phyloP scores from a whole-genome alignment of 257 asterid species.

The Lavandula angustifolia region DNA sequence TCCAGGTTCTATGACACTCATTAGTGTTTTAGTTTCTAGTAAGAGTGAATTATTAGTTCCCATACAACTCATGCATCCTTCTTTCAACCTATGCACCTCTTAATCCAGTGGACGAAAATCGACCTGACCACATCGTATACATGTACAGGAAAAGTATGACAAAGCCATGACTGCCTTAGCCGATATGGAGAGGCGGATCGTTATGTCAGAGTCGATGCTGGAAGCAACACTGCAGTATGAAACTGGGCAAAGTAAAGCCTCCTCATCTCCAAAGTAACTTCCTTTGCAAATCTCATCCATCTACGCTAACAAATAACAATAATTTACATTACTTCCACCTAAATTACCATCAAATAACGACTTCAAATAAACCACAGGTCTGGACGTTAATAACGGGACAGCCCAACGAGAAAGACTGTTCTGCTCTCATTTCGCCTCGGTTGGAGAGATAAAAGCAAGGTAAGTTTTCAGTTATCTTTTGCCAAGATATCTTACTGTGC shows the following conservation, averaged over 20 bases:
- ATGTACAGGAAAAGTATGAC: conserved; percentile 69
- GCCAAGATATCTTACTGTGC: background rate
- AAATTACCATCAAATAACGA: conserved; percentile 1
- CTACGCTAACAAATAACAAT: background rate
- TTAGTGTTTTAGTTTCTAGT: background rate
- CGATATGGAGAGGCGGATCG: conserved; percentile 79
- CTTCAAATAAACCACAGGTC: conserved; percentile 35
- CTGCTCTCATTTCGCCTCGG: conserved; percentile 76
- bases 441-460: conserved; percentile 87
- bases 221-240: conserved; percentile 85
- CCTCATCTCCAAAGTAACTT: conserved; percentile 63
- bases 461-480: conserved; percentile 25
- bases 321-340: background rate
- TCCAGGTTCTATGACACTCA: conserved; percentile 55
- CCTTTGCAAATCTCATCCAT: background rate
- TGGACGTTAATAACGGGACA: conserved; percentile 38
- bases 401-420: conserved; percentile 47
- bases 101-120: background rate
- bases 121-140: background rate
- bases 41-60: conserved; percentile 2
- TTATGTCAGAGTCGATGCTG: conserved; percentile 87
- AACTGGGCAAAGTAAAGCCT: conserved; percentile 81
- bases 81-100: background rate
- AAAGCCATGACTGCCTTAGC: conserved; percentile 37
- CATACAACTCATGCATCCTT: background rate